Base-by-base conservation (phyloP, 148 eudicot species). In the Rhododendron mucronatum region DNA sequence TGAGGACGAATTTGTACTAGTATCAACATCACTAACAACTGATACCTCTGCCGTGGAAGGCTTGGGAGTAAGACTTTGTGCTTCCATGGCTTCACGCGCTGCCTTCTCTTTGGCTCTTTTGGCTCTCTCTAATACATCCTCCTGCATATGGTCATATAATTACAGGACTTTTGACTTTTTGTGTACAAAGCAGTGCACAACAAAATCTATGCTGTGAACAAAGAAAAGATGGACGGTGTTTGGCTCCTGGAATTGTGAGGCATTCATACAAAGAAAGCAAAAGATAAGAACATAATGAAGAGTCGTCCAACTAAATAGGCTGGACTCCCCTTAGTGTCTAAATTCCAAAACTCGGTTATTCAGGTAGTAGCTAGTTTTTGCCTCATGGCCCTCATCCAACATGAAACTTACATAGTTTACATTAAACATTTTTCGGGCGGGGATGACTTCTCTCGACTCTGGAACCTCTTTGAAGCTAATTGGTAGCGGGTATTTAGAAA, bases 111-210 rank as follows among this genome's bases (percentile, higher is more conserved):
- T 94, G 63, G 95, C 94, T 85, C 84, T 85, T 88, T 93, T 90
- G 59, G 99, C 99, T 90, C 96, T 95, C 88, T 93, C 96, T 7
- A 97, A 78, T 71, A 97, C 98, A 37, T 97, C 99, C 84, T 94
- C 98, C 99, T 97, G 92, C 87, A 85, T 12, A n/a, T 6, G 45
- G 16, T 71, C 20, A 28, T 4, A 79, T 74, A 50, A 82, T 82
- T 63, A 59, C 63, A 75, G 23, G 37, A 28, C 18, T 41, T 75
- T 76, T 41, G 45, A 50, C 14, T 75, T 28, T 10, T 47, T 30
- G 61, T 69, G 61, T 48, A 47, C 53, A 20, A 48, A 26, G 14
- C 3, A 37, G 50, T 39, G 48, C 15, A 41, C 21, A 59, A 13
- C n/a, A 2, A 47, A 48, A 30, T 18, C 59, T 45, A 85, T 30